Conservation (phyloP, 495 filamentous ascomycete genomes). For the Cryomyces minteri region DNA sequence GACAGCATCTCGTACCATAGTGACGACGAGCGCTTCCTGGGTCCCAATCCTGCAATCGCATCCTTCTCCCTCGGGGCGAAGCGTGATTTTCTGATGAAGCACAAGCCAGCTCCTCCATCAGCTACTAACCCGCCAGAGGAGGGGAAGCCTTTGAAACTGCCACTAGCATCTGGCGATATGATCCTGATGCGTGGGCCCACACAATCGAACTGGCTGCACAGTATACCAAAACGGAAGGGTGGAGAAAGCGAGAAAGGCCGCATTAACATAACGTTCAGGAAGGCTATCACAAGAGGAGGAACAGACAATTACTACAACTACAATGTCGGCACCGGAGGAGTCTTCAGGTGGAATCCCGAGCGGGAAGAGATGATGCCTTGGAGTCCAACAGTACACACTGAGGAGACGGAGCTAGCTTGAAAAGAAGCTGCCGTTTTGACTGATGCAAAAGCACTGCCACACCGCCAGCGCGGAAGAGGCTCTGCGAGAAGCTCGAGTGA, state of each 20-base stretch:
- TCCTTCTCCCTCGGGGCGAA: slow-evolving; percentile 47
- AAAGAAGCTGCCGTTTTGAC: too few species aligned
- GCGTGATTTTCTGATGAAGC: slow-evolving; percentile 54
- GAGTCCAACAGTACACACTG: slow-evolving; percentile 1
- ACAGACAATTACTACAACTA: slow-evolving; percentile 60
- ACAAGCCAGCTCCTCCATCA: slow-evolving; percentile 28
- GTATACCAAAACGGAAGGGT: slow-evolving; percentile 52
- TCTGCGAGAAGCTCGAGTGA: too few species aligned
- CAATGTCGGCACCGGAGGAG: slow-evolving; percentile 49
- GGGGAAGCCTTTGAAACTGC: slow-evolving; percentile 34
- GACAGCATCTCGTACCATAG: slow-evolving; percentile 61
- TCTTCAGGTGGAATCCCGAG: slow-evolving; percentile 41
- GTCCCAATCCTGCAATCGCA: slow-evolving; percentile 45
- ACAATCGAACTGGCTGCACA: slow-evolving; percentile 54
- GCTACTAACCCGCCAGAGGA: slow-evolving; percentile 5
- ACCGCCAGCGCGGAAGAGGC: too few species aligned
- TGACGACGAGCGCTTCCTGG: slow-evolving; percentile 60
- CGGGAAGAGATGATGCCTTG: slow-evolving; percentile 35
- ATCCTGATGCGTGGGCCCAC: slow-evolving; percentile 51
- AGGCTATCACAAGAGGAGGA: slow-evolving; percentile 40
- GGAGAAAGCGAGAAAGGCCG: slow-evolving; percentile 35
- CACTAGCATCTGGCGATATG: slow-evolving; percentile 49
- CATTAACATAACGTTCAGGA: slow-evolving; percentile 61
- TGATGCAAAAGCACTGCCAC: too few species aligned
- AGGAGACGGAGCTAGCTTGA: too few species aligned